phyloP scores from a whole-genome alignment of 129 eudicot genomes.

The Deinandra increscens region DNA sequence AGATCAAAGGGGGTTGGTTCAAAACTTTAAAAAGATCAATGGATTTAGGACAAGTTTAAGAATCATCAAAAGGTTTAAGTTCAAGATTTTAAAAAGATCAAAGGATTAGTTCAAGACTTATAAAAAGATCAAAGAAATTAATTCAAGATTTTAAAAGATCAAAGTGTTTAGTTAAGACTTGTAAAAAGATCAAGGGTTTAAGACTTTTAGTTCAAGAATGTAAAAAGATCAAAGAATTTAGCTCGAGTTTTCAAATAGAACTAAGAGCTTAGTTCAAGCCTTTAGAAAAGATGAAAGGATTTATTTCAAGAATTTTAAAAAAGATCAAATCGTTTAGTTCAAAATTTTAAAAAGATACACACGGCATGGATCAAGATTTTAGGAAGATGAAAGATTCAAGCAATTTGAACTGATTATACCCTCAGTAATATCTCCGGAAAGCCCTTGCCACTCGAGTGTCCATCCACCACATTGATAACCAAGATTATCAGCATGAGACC shows the following conservation, averaged over 20 bases:
- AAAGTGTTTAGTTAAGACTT: background rate
- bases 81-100: background rate
- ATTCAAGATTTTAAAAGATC: background rate
- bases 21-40: background rate
- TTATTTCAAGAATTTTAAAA: background rate
- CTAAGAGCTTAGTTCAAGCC: background rate
- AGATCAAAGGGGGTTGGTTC: background rate
- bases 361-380: background rate
- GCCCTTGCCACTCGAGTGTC: conserved; percentile 91
- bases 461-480: conserved; percentile 94
- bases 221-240: background rate
- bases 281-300: background rate
- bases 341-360: too few species aligned
- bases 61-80: background rate
- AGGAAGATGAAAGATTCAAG: background rate
- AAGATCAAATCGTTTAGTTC: background rate
- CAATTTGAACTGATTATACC: conserved; percentile 36
- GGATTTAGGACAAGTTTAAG: background rate
- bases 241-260: background rate
- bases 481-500: conserved; percentile 68
- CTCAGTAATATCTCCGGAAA: conserved; percentile 55
- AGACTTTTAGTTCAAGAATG: background rate
- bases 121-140: background rate
- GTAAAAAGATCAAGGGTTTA: background rate
- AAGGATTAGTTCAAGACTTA: background rate